Evolutionary conservation across 306 rosid genomes (phyloP).

Genomic region (Comarum palustre): DNA sequence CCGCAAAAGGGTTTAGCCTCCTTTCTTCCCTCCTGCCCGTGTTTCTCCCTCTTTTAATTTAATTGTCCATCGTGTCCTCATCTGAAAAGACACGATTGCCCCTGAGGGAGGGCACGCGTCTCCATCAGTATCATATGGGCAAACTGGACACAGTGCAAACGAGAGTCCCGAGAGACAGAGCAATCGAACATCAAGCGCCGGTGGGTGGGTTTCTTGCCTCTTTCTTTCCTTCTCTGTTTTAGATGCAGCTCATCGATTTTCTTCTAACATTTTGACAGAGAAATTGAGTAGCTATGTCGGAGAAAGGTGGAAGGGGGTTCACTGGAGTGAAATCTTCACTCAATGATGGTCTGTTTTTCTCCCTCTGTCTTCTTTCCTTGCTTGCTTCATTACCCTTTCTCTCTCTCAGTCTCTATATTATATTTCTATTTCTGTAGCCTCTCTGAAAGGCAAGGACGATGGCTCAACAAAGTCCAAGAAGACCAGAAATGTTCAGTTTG

Average conservation of each 20-base stretch:
- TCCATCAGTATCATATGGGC: too few species aligned
- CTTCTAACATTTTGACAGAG: neutral
- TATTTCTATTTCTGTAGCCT: slow-evolving; percentile 33
- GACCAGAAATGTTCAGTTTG: slow-evolving; percentile 75
- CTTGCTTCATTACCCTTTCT: neutral
- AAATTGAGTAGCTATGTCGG: slow-evolving; percentile 13
- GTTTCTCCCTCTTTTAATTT: neutral
- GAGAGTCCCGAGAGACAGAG: too few species aligned
- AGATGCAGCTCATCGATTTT: too few species aligned
- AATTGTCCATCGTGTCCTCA: neutral
- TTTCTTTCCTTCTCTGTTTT: too few species aligned
- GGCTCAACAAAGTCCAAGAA: slow-evolving; percentile 56
- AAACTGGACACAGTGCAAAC: too few species aligned
- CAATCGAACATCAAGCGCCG: too few species aligned
- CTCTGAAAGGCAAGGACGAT: slow-evolving; percentile 72
- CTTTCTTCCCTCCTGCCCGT: too few species aligned
- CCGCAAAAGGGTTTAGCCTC: neutral
- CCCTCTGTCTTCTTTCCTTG: neutral
- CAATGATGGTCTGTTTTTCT: slow-evolving; percentile 33
- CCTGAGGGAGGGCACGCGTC: too few species aligned
- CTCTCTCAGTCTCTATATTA: too few species aligned
- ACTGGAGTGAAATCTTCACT: slow-evolving; percentile 38
- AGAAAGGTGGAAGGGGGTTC: slow-evolving; percentile 64
- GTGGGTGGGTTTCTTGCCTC: too few species aligned
- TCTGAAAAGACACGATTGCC: neutral